These are phyloP conservation scores for Rhodotorula sp. DNA, from an alignment of 1,284 basidiomycete species.

Conservation along the genomic window DNA sequence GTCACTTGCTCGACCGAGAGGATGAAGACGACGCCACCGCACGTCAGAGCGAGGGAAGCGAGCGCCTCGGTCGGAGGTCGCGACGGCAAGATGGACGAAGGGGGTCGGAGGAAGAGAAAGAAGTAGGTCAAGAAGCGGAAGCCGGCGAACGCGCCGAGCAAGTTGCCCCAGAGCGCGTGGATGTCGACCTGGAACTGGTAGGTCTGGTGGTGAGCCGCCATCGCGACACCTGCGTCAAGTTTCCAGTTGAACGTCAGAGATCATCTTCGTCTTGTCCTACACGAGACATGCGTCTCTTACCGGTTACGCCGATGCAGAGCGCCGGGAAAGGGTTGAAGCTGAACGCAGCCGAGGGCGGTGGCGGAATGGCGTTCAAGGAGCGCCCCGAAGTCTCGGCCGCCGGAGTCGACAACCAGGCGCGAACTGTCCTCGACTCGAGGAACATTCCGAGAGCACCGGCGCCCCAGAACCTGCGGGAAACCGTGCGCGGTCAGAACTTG, in stretches of 20 bases:
- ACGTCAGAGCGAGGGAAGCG: constrained; percentile 79
- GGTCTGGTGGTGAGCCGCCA: constrained; percentile 90
- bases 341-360: constrained; percentile 70
- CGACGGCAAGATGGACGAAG: constrained; percentile 67
- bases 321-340: constrained; percentile 90
- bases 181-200: constrained; percentile 85
- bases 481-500: not conserved
- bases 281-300: not conserved
- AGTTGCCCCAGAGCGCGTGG: constrained; percentile 85
- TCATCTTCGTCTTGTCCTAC: no score
- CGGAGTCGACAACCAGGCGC: constrained; percentile 52
- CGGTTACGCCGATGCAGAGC: not conserved
- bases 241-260: not conserved
- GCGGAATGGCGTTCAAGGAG: constrained; percentile 51
- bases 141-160: constrained; percentile 77
- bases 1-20: constrained; percentile 87
- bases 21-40: constrained; percentile 88
- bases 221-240: constrained; percentile 66
- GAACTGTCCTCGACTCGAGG: constrained; percentile 73
- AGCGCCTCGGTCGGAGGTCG: constrained; percentile 91
- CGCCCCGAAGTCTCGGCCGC: constrained; percentile 17
- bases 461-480: constrained; percentile 85
- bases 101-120: constrained; percentile 76
- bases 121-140: constrained; percentile 86
- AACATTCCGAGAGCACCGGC: constrained; percentile 86